Conservation (phyloP, 805 yeast species). For the Candida ficus region DNA sequence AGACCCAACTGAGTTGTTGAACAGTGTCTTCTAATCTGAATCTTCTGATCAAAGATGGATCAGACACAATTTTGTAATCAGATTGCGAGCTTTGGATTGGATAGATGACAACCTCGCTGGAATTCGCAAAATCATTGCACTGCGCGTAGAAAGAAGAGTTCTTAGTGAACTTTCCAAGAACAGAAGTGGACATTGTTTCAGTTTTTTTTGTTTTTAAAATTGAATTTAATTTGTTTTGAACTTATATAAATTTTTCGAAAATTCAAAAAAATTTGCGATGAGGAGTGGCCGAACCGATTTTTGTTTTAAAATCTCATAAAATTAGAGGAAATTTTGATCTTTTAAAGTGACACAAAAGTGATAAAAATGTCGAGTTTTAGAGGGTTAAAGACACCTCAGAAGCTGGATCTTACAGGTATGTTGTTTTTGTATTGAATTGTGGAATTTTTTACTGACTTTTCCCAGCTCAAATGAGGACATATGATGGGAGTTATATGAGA, state of each 20-base stretch:
- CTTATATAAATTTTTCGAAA: neutral
- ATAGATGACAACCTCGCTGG: neutral
- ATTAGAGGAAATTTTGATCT: too few relatives aligned
- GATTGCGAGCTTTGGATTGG: neutral
- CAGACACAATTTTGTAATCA: neutral
- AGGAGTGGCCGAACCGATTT: neutral
- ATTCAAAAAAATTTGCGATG: slow-evolving; percentile 2
- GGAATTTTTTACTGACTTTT: neutral
- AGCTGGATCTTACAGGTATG: slow-evolving; percentile 1
- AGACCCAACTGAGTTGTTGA: neutral
- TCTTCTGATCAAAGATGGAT: neutral
- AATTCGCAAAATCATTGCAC: neutral
- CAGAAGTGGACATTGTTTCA: neutral
- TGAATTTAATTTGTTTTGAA: neutral
- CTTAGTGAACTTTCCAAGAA: neutral
- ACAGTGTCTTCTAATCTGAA: neutral
- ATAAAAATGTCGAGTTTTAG: neutral
- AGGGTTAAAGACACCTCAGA: neutral
- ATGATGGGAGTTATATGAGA: slow-evolving; percentile 78
- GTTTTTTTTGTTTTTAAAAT: neutral
- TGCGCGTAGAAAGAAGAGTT: neutral
- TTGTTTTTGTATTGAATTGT: neutral
- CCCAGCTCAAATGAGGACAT: slow-evolving; percentile 70
- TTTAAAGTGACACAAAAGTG: neutral
- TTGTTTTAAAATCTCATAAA: too few relatives aligned